Percentiles rank a stretch among this genome's conserved stretches.
These are phyloP conservation scores for Withania somnifera DNA, from an alignment of 305 asterid species.

Conservation along the genomic window DNA sequence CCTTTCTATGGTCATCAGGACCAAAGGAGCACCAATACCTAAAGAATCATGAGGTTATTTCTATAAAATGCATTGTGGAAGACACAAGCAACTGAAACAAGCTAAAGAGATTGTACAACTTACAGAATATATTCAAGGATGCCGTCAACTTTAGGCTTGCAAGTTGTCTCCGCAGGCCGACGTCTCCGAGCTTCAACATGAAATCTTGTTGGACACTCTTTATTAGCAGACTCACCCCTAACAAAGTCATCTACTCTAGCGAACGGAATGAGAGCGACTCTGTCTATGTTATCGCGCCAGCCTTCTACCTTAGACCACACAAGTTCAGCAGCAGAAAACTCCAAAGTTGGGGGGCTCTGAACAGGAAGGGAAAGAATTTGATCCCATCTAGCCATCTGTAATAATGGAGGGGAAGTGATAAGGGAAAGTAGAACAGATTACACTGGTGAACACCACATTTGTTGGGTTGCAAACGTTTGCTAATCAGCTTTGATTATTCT, in stretches of 20 bases:
- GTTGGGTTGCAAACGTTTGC: not conserved
- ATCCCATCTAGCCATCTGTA: conserved; percentile 99
- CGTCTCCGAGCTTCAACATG: conserved; percentile 91
- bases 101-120: conserved; percentile 10
- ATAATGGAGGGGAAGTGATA: conserved; percentile 2
- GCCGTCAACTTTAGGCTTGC: conserved; percentile 94
- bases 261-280: conserved; percentile 66
- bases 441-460: not conserved
- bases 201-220: conserved; percentile 85
- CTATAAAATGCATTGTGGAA: not conserved
- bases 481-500: not conserved
- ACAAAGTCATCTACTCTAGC: conserved; percentile 84
- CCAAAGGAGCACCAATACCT: conserved; percentile 99
- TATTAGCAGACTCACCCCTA: conserved; percentile 77
- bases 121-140: conserved; percentile 86
- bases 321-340: conserved; percentile 70
- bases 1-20: conserved; percentile 89
- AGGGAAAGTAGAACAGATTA: not conserved
- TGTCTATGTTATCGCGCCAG: conserved; percentile 78
- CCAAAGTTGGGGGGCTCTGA: conserved; percentile 76
- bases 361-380: conserved; percentile 84
- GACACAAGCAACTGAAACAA: not conserved
- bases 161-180: conserved; percentile 37
- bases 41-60: conserved; percentile 6
- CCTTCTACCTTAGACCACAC: conserved; percentile 96